Base-by-base conservation (phyloP, 2,329 filamentous ascomycete genomes). In the Xylariaceae sp. region DNA sequence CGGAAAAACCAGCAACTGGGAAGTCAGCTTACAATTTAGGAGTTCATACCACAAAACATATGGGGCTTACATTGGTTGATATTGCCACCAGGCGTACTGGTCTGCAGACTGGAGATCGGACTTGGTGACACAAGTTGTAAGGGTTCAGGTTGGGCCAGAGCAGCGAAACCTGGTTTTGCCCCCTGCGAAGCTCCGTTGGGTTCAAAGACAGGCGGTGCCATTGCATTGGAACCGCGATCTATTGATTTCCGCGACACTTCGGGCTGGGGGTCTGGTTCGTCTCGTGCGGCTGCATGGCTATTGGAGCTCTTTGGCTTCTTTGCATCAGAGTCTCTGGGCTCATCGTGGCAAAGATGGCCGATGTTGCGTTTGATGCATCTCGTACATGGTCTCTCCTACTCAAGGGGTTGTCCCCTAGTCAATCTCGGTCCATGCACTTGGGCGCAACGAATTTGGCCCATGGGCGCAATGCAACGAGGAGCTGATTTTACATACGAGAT, bases 351-450 rank as follows among this genome's bases (percentile, higher is more conserved):
- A 61, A 99, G 81, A 73, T 99, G 94, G 65, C 93, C 94, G 71
- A 99, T 99, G 75, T 96, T 96, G 68, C 94, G 87, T 76, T 97
- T 99, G 74, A 97, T 90, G 78, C 94, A 99, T 75, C 94, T 84
- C 66, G 90, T 93, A 81, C 94, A 99, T 66, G 94, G 94, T 70
- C 94, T 87, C 77, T 96, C 90, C 90, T 95, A 72, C 67, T 64
- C 61, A 65, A 66, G 56, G 49, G 59, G 55, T 5, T 60, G 64
- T 66, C 68, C 60, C 63, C 69, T 64, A 63, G 68, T 63, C 59
- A 69, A 62, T 66, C 60, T 62, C 62, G 62, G 59, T 61, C 63
- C 60, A 60, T 59, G 63, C 60, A 61, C 53, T 59, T 56, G 55
- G 51, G 60, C 59, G 53, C 48, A 54, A 53, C 53, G 47, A 42